These are phyloP conservation scores for Castanea mollissima DNA, from an alignment of 306 rosid genomes.

Conservation along the genomic window DNA sequence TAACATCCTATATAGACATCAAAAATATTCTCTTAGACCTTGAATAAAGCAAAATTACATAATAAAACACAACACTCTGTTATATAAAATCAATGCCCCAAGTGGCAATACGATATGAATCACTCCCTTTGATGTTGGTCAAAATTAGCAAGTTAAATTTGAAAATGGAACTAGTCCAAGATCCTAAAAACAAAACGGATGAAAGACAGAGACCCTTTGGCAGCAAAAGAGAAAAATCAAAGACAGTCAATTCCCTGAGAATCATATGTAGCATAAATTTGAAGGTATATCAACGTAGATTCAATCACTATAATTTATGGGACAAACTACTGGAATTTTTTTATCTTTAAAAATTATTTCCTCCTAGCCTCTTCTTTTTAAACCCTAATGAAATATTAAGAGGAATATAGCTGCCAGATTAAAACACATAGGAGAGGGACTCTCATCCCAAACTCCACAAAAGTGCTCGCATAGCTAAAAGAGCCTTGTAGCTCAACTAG, in stretches of 20 bases:
- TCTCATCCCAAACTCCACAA: background rate
- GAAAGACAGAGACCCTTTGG: background rate
- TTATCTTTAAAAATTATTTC: background rate
- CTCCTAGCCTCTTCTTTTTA: background rate
- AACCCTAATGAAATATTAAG: background rate
- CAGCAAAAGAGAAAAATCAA: background rate
- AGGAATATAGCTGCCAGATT: background rate
- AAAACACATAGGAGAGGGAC: background rate
- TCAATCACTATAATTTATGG: background rate
- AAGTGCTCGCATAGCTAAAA: background rate
- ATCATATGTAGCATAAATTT: background rate
- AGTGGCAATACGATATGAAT: background rate
- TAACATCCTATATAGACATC: slow-evolving; percentile 42
- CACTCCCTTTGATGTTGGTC: background rate
- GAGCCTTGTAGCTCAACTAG: too few relatives aligned
- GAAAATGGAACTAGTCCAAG: background rate
- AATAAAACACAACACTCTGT: background rate
- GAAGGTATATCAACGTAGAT: background rate
- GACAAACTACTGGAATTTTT: background rate
- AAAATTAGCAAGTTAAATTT: background rate
- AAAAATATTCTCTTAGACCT: slow-evolving; percentile 7
- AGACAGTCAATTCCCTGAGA: background rate
- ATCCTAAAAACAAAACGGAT: background rate
- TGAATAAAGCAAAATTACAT: background rate
- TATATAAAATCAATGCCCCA: background rate